These are phyloP conservation scores for Mortierella hygrophila DNA, from an alignment of 192 early-diverging fungal genomes.

Conservation along the genomic window DNA sequence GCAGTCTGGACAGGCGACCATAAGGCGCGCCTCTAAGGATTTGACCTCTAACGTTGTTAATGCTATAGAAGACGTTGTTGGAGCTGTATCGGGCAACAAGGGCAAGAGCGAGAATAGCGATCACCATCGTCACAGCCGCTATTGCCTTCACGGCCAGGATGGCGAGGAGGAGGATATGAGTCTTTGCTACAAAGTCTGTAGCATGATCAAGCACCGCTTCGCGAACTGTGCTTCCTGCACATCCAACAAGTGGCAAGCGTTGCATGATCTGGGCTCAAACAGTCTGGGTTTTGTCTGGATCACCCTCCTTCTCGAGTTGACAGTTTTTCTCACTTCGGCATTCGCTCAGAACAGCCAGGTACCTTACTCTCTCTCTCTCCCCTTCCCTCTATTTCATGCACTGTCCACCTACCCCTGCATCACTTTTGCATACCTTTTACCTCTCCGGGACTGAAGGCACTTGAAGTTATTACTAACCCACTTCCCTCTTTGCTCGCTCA, in stretches of 20 bases:
- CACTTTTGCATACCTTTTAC: background rate
- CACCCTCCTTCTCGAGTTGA: slow-evolving; percentile 26
- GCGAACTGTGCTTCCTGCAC: slow-evolving; percentile 10
- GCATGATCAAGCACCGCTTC: slow-evolving; percentile 18
- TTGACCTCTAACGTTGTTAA: slow-evolving; percentile 8
- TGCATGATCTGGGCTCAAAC: slow-evolving; percentile 31
- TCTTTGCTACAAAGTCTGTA: background rate
- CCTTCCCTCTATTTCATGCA: background rate
- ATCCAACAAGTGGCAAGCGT: slow-evolving; percentile 15
- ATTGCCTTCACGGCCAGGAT: background rate
- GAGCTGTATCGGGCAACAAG: background rate
- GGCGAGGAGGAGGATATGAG: background rate
- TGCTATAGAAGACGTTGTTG: slow-evolving; percentile 1
- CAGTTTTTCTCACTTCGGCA: slow-evolving; percentile 20
- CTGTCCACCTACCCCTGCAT: background rate
- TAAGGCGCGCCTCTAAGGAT: slow-evolving; percentile 9
- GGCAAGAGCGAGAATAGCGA: background rate
- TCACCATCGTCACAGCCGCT: background rate
- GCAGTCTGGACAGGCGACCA: background rate
- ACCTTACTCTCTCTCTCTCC: background rate
- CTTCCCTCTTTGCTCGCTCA: background rate
- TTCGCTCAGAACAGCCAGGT: slow-evolving; percentile 14
- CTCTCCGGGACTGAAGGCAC: too few species aligned
- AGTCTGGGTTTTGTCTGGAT: slow-evolving; percentile 41
- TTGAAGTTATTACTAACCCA: background rate